Conservation (phyloP, 2,329 filamentous ascomycete genomes). For the Diaporthe longicolla region DNA sequence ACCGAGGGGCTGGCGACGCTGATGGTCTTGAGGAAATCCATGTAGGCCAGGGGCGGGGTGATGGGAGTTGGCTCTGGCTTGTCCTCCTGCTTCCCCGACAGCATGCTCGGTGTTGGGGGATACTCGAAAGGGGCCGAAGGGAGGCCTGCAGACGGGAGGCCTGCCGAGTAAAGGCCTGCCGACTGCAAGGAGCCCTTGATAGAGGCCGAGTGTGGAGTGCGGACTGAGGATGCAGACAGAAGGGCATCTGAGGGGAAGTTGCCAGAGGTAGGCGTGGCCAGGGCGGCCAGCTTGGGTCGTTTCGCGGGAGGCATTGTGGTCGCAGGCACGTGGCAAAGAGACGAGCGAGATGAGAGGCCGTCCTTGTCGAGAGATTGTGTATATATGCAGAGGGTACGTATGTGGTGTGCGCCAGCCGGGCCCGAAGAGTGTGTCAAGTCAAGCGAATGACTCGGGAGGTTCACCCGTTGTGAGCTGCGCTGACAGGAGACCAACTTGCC, state of each 20-base stretch:
- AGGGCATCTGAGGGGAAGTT: constrained; percentile 63
- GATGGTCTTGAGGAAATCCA: constrained; percentile 91
- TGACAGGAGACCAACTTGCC: constrained; percentile 54
- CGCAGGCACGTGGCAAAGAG: constrained; percentile 38
- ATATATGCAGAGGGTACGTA: background rate
- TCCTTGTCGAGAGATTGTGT: background rate
- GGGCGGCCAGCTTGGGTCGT: constrained; percentile 71
- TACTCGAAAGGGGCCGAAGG: constrained; percentile 42
- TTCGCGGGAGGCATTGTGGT: constrained; percentile 66
- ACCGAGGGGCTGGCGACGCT: constrained; percentile 77
- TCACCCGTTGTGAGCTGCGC: constrained; percentile 52
- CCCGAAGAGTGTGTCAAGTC: constrained; percentile 52
- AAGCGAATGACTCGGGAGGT: constrained; percentile 60
- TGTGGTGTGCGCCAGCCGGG: constrained; percentile 42
- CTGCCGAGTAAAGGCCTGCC: constrained; percentile 56
- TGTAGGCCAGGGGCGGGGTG: constrained; percentile 89
- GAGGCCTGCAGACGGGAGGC: constrained; percentile 54
- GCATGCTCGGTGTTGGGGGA: constrained; percentile 42
- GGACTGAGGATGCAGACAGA: constrained; percentile 66
- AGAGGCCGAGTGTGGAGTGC: constrained; percentile 76
- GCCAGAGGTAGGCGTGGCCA: constrained; percentile 74
- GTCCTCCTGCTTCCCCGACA: constrained; percentile 70
- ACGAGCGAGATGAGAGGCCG: constrained; percentile 40
- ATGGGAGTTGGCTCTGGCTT: constrained; percentile 84
- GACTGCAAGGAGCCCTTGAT: constrained; percentile 54